Evolutionary conservation across 257 asterid genomes (phyloP).

Genomic region (Marsdenia floribunda): DNA sequence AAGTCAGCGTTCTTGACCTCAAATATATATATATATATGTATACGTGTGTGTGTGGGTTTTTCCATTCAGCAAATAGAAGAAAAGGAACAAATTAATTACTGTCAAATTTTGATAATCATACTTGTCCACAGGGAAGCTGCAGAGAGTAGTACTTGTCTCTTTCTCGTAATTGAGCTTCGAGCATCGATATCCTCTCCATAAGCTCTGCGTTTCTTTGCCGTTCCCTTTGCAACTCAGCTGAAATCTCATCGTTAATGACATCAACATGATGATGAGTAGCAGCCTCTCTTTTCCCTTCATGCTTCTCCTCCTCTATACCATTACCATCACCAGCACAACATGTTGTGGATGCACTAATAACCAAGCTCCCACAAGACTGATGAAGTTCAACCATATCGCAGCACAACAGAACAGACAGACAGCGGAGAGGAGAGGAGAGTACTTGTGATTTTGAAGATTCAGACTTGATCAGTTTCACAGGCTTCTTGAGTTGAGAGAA

Average conservation of each 20-base stretch:
- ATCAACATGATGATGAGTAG: not conserved
- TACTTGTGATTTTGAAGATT: no score
- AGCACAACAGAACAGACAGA: no score
- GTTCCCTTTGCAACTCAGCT: constrained; percentile 27
- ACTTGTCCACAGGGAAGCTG: constrained; percentile 7
- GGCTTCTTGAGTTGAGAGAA: no score
- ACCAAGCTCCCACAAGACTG: constrained; percentile 11
- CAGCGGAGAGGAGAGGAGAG: no score
- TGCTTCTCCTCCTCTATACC: not conserved
- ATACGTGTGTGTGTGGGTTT: no score
- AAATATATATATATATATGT: no score
- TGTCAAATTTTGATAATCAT: not conserved
- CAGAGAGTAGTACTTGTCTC: not conserved
- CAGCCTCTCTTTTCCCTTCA: constrained; percentile 16
- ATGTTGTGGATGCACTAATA: constrained; percentile 9
- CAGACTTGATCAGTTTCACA: no score
- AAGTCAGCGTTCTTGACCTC: no score
- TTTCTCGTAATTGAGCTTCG: constrained; percentile 15
- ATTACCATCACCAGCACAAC: not conserved
- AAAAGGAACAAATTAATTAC: not conserved
- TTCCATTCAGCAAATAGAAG: not conserved
- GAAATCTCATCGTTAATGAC: constrained; percentile 16
- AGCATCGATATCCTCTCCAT: constrained; percentile 19
- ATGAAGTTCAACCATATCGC: constrained; percentile 8
- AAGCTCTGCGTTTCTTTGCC: constrained; percentile 23